Base-by-base conservation (phyloP, 1,284 basidiomycete genomes). In the Puccinia horiana region DNA sequence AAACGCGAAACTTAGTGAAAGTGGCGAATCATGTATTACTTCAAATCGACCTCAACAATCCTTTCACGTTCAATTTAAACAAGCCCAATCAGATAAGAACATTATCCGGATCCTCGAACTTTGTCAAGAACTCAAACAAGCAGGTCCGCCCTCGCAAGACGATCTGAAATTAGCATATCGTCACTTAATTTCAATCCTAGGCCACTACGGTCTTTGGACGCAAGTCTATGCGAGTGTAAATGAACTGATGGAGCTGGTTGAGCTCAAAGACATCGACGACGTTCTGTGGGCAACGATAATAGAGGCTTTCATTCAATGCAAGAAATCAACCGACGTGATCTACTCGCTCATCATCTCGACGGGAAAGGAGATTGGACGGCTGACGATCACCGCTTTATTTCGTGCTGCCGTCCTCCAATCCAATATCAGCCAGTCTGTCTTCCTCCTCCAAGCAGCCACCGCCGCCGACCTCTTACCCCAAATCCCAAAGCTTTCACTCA, bases 191-290 rank as follows among this genome's bases (percentile, higher is more conserved):
- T 35, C 40, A 35, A 32, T 77, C 44, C 44, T 77, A 1, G 76
- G 37, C 6, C 61, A 77, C 44, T 77, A 65, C 32, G 58, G 76
- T 20, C 61, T 77, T 4, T 77, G 76, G 76, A 65, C 76, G 5
- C 76, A 77, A 37, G 35, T 77, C 9, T 67, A 77, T 42, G 58
- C 47, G 26, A 63, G 44, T 4, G 44, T 77, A 14, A 77, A 77
- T 32, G 76, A 77, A 26, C 49, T 77, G 32, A 49, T 65, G 32
- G 58, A 77, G 29, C 35, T 49, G 37, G 23, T 67, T 20, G 40
- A 12, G 23, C 61, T 77, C 20, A 20, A 47, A 12, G 20, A 65
- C 20, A 52, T 49, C 0, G 76, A 77, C 58, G 58, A 65, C 47
- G 18, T 23, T 1, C 32, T 67, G 12, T 77, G 76, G 76, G 61